Base-by-base conservation (phyloP, 176 grass and related monocot species). In the Carex cristatella region DNA sequence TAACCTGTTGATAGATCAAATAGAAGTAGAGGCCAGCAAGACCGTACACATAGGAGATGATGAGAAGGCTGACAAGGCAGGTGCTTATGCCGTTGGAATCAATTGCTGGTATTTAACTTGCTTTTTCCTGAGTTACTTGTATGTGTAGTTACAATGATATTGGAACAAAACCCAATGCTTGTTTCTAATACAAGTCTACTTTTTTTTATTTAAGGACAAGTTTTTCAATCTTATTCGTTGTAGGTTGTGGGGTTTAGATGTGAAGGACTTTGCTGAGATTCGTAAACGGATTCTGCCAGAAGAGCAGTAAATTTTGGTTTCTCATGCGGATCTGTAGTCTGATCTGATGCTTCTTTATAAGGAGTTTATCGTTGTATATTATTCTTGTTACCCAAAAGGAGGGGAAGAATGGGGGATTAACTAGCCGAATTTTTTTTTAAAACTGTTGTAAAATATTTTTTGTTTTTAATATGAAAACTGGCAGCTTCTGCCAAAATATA, bases 41-140 rank as follows among this genome's bases (percentile, higher is more conserved):
- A 93, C 85, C 4, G 83, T 98, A 72, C 91, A 98, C 80, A 87
- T 98, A 30, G 93, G 95, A 83, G 95, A 98, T 85, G 95, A 98
- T 76, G 83, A 93, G 87, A 83, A 83, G 80, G 93, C 89, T 7
- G 95, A 98, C 61, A 92, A 88, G 77, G 69, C 44, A 0, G 95
- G 93, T 72, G 91, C 93, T 85, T 92, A 89, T 74, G 90, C 92
- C 64, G 81, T 94, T 48, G 92, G 92, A 49, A 85, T 98, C 55
- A 86, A 93, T 83, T 98, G 95, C 80, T 98, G 95, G 95, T 98
- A 90, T 51, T 87, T 18, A 2, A 30, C 16, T 33, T 40, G 7
- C 32, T 57, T 27, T 56, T 71, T 8, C 2, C 28, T 53, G 48
- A 48, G 0, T 74, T 73, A 44, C 46, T 2, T 72, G 28, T 51